These are phyloP conservation scores for Colletotrichum kahawae DNA, from an alignment of 2,329 filamentous ascomycete species.

Conservation along the genomic window DNA sequence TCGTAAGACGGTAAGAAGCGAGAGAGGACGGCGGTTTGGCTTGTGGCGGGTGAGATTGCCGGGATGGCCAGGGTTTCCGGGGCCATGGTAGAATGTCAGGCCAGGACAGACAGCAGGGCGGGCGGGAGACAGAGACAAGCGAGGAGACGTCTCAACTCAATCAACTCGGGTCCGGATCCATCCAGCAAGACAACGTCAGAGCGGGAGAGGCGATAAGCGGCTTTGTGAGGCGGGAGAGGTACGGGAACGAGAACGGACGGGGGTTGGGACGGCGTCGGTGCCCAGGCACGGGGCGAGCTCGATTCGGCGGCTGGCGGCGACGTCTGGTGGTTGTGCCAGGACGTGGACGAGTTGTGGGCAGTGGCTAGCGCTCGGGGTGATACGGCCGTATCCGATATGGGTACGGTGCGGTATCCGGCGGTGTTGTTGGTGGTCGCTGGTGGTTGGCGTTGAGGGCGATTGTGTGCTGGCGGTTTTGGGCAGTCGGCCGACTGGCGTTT, in stretches of 20 bases:
- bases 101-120: neutral
- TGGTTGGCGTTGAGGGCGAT: neutral
- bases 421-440: neutral
- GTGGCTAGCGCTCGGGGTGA: neutral
- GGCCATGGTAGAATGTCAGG: conserved; percentile 5
- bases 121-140: neutral
- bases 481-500: neutral
- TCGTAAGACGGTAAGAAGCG: conserved; percentile 17
- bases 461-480: neutral
- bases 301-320: neutral
- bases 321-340: neutral
- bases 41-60: conserved; percentile 1
- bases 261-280: neutral
- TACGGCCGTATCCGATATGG: neutral
- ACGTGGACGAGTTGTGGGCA: neutral
- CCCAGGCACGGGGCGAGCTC: neutral
- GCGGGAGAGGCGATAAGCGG: neutral
- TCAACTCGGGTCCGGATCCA: neutral
- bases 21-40: neutral
- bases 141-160: neutral
- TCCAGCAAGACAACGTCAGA: neutral
- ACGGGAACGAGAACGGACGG: neutral
- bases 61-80: conserved; percentile 11
- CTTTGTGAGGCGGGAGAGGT: neutral
- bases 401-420: neutral